A percentile compares a stretch with the other conserved stretches of the same genome.
Conservation (phyloP, 306 rosid species). For the Prinsepia uniflora region DNA sequence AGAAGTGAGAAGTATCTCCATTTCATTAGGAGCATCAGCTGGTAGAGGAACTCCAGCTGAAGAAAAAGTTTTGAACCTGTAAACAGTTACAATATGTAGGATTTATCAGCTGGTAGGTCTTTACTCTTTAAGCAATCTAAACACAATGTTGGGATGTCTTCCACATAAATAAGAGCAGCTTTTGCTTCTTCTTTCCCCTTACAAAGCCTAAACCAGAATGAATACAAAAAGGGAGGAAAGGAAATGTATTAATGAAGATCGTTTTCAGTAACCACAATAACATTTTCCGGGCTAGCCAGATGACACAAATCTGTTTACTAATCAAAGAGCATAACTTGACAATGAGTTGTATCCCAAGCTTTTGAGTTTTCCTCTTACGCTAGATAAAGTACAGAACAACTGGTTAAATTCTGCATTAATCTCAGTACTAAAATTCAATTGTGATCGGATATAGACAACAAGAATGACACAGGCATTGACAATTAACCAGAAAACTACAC, state of each 20-base stretch:
- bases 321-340: neutral
- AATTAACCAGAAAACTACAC: slow-evolving; percentile 26
- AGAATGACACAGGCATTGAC: slow-evolving; percentile 19
- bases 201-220: neutral
- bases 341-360: neutral
- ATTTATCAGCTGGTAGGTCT: neutral
- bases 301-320: neutral
- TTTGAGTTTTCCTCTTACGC: slow-evolving; percentile 5
- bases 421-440: slow-evolving; percentile 27
- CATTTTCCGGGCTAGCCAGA: neutral
- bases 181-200: neutral
- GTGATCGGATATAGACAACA: slow-evolving; percentile 30
- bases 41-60: slow-evolving; percentile 24
- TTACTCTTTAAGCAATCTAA: neutral
- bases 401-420: slow-evolving; percentile 19
- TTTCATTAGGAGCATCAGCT: slow-evolving; percentile 46
- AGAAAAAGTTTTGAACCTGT: slow-evolving; percentile 36
- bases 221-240: neutral
- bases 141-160: neutral
- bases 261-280: neutral
- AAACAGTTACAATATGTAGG: neutral
- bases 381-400: neutral
- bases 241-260: neutral
- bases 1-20: slow-evolving; percentile 71
- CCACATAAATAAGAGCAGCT: neutral